Evolutionary conservation across 495 filamentous ascomycete species (phyloP).

Genomic region (Neurospora pannonica): DNA sequence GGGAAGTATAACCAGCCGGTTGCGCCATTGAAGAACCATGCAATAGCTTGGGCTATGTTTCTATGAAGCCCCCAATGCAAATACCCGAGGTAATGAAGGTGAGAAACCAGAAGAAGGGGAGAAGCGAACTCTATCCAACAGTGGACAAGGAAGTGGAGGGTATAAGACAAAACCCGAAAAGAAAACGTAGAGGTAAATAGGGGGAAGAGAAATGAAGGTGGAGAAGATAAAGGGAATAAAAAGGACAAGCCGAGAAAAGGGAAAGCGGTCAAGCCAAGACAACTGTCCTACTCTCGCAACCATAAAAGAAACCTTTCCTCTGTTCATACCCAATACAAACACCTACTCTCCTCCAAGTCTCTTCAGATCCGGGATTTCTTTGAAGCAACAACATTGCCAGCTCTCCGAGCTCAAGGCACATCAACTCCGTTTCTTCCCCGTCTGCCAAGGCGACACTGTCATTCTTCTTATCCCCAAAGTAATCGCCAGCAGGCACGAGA

Average conservation of each 20-base stretch:
- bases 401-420: slow-evolving; percentile 24
- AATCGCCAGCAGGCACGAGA: neutral
- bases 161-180: neutral
- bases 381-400: slow-evolving; percentile 22
- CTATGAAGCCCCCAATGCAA: neutral
- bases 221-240: neutral
- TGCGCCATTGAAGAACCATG: neutral
- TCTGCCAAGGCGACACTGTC: slow-evolving; percentile 6
- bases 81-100: neutral
- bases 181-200: neutral
- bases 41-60: neutral
- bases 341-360: slow-evolving; percentile 13
- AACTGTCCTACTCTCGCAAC: slow-evolving; percentile 13
- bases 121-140: neutral
- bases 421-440: slow-evolving; percentile 16
- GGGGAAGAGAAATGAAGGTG: neutral
- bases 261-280: slow-evolving; percentile 8
- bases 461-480: neutral
- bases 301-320: slow-evolving; percentile 24
- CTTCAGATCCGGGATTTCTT: neutral
- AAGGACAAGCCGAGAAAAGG: neutral
- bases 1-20: neutral
- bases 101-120: neutral
- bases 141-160: neutral
- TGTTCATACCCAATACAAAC: slow-evolving; percentile 18